These are phyloP conservation scores for Paramarasmius palmivorus DNA, from an alignment of 1,284 basidiomycete species.

Conservation along the genomic window DNA sequence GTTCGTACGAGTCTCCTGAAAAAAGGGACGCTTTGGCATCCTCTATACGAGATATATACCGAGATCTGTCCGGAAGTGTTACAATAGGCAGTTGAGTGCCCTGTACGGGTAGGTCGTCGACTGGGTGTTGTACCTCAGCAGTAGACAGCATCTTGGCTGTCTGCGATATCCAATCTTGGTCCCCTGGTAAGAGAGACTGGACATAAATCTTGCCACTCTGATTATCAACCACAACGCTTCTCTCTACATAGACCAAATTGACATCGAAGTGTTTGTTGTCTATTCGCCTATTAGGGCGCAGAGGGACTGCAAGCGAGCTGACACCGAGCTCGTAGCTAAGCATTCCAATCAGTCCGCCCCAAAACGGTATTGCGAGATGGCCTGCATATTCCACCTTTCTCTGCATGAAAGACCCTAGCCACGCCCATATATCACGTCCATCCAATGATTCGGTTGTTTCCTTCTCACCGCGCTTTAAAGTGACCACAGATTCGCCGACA, in stretches of 20 bases:
- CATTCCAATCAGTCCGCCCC: slow-evolving; percentile 75
- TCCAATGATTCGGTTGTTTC: slow-evolving; percentile 37
- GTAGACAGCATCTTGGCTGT: slow-evolving; percentile 26
- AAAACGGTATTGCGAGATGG: slow-evolving; percentile 60
- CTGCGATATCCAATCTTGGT: slow-evolving; percentile 50
- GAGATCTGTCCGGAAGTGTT: slow-evolving; percentile 51
- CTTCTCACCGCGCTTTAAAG: slow-evolving; percentile 34
- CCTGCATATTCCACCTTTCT: slow-evolving; percentile 47
- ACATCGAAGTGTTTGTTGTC: slow-evolving; percentile 58
- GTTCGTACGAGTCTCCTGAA: slow-evolving; percentile 93
- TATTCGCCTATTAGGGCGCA: slow-evolving; percentile 23
- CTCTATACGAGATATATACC: slow-evolving; percentile 76
- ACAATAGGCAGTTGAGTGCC: slow-evolving; percentile 33
- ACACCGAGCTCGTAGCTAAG: slow-evolving; percentile 79
- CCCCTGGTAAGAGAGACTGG: slow-evolving; percentile 63
- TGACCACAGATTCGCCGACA: slow-evolving; percentile 50
- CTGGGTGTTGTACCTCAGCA: slow-evolving; percentile 9
- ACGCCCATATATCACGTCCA: slow-evolving; percentile 62
- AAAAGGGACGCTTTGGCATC: slow-evolving; percentile 77
- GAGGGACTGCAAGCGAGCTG: slow-evolving; percentile 44
- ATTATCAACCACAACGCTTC: slow-evolving; percentile 70
- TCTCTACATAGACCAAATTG: slow-evolving; percentile 72
- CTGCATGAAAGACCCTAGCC: slow-evolving; percentile 70
- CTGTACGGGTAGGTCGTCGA: background rate
- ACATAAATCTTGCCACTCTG: slow-evolving; percentile 49